These are phyloP conservation scores for Ophiocordyceps unilateralis DNA, from an alignment of 2,329 filamentous ascomycete genomes.

Conservation along the genomic window DNA sequence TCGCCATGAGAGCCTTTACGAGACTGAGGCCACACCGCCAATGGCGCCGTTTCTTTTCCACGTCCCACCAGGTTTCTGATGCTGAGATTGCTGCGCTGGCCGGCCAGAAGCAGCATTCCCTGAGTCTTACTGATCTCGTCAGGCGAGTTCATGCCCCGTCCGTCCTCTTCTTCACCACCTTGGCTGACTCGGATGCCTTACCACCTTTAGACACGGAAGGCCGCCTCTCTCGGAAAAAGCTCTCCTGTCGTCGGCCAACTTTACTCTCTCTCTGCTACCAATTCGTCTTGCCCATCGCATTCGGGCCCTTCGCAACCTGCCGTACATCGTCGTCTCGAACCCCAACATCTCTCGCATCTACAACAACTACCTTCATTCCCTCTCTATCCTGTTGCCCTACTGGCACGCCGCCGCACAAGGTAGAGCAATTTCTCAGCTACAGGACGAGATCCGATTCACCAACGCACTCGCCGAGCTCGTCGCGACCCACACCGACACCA, in stretches of 20 bases:
- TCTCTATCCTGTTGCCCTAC: slow-evolving; percentile 81
- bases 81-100: slow-evolving; percentile 67
- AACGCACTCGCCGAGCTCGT: slow-evolving; percentile 91
- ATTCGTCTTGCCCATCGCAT: slow-evolving; percentile 88
- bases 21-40: not conserved
- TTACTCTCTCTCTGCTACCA: slow-evolving; percentile 81
- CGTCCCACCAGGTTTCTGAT: slow-evolving; percentile 32
- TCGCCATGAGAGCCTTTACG: slow-evolving; percentile 2
- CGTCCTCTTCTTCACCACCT: not conserved
- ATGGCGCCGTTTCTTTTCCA: not conserved
- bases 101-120: slow-evolving; percentile 56
- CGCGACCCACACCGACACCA: slow-evolving; percentile 84
- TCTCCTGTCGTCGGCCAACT: slow-evolving; percentile 82
- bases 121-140: slow-evolving; percentile 78
- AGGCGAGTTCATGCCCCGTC: slow-evolving; percentile 40
- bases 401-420: slow-evolving; percentile 28
- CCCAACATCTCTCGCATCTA: slow-evolving; percentile 89
- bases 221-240: slow-evolving; percentile 68
- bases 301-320: slow-evolving; percentile 79
- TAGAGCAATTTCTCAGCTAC: slow-evolving; percentile 36
- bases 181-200: not conserved
- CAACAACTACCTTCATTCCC: slow-evolving; percentile 85
- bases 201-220: slow-evolving; percentile 51
- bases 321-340: slow-evolving; percentile 97
- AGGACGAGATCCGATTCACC: slow-evolving; percentile 83